Base-by-base conservation (phyloP, 345 rosid species). In the Brassica nigra region DNA sequence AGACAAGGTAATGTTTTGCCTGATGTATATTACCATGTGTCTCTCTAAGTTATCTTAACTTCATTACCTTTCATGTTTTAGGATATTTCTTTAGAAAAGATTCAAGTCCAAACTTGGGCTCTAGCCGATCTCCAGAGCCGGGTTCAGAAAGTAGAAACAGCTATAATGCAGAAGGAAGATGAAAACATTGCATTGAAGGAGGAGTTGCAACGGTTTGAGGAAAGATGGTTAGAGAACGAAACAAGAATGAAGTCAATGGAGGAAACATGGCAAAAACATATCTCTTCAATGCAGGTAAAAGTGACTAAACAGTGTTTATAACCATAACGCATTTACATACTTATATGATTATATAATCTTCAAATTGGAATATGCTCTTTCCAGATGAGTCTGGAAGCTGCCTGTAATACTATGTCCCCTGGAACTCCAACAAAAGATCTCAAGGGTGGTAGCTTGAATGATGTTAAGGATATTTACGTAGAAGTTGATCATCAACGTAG, bases 191-290 rank as follows among this genome's bases (percentile, higher is more conserved):
- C 92, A 6, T 70, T 95, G 78, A 82, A 81, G 57, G 95, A 89
- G 77, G 87, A 95, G 81, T 75, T 95, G 78, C 86, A 83, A 47
- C 88, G 88, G 59, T 88, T 75, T 44, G 94, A 90, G 78, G 83
- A 79, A 68, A 88, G 87, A 81, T 91, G 95, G 97, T 84, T 77
- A 2, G 95, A 91, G 3, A 83, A 90, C 3, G 97, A 95, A 88
- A 80, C 80, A 47, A 92, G 85, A 81, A 89, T 95, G 94, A 92
- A 92, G 86, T 84, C 89, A 18, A 89, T 90, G 97, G 99, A 95
- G 88, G 94, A 92, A 80, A 85, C 85, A 79, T 95, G 97, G 98
- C 91, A 89, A 83, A 90, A 83, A 73, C 98, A 95, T 83, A 89
- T 92, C 90, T 77, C 84, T 29, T 86, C 99, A 20, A 84, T 91